Conservation (phyloP, 2,329 filamentous ascomycete species). For the Anthostomella pinea region DNA sequence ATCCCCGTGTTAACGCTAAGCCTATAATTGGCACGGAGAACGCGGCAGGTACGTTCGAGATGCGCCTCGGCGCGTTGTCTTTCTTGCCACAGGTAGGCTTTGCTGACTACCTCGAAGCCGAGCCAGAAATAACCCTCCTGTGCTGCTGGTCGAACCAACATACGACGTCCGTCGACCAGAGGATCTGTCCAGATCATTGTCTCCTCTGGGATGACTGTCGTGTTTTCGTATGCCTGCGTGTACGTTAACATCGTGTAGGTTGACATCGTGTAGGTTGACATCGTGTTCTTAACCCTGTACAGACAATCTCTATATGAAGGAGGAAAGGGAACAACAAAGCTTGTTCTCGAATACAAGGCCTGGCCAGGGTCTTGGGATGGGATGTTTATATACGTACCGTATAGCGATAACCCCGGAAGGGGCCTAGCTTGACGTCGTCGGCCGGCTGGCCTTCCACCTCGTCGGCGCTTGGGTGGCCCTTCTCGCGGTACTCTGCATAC, state of each 20-base stretch:
- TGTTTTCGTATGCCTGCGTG: neutral
- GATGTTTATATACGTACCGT: constrained; percentile 11
- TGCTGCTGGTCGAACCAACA: constrained; percentile 11
- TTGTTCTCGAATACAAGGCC: too few species aligned
- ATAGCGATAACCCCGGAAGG: constrained; percentile 11
- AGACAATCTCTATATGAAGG: too few species aligned
- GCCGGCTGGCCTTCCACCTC: neutral
- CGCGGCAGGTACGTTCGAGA: constrained; percentile 7
- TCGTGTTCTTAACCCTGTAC: too few species aligned
- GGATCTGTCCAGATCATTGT: constrained; percentile 19
- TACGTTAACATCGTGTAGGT: neutral
- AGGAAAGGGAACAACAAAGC: too few species aligned
- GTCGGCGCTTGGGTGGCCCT: constrained; percentile 11
- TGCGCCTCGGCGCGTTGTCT: constrained; percentile 9
- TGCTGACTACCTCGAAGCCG: constrained; percentile 16
- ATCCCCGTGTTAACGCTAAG: constrained; percentile 14
- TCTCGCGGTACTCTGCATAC: constrained; percentile 7
- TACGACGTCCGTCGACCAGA: constrained; percentile 6
- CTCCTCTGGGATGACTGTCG: constrained; percentile 5
- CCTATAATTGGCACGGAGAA: constrained; percentile 7
- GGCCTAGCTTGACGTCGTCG: constrained; percentile 5
- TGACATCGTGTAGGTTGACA: neutral
- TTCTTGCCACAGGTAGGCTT: constrained; percentile 9
- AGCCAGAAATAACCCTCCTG: constrained; percentile 14
- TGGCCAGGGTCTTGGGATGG: too few species aligned